Evolutionary conservation across 495 filamentous ascomycete genomes (phyloP).

Genomic region (Neurospora sp.): DNA sequence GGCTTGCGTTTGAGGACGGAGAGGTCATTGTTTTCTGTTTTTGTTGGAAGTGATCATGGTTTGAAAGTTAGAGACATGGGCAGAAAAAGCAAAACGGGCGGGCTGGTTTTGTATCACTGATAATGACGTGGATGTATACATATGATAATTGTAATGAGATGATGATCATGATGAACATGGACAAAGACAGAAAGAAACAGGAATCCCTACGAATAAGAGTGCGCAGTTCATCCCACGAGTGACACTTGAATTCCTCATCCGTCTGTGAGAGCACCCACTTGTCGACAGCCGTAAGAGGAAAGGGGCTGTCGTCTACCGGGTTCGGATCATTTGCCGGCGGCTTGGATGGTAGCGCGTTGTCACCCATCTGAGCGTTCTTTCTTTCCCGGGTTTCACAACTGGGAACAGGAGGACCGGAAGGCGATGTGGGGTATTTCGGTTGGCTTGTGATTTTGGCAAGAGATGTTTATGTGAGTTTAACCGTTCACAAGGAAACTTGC

Average conservation of each 20-base stretch:
- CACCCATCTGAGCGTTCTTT: slow-evolving; percentile 9
- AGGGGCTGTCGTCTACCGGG: slow-evolving; percentile 10
- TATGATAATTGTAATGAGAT: background rate
- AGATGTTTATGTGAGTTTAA: background rate
- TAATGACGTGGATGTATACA: background rate
- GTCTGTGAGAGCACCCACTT: slow-evolving; percentile 54
- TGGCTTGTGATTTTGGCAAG: background rate
- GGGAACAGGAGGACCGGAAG: background rate
- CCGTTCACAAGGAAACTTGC: background rate
- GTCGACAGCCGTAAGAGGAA: slow-evolving; percentile 57
- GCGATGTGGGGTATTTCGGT: background rate
- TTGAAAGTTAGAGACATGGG: slow-evolving; percentile 3
- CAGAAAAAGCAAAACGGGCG: background rate
- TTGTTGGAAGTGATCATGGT: slow-evolving; percentile 4
- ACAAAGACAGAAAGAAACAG: slow-evolving; percentile 2
- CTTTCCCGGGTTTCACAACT: background rate
- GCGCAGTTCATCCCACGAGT: slow-evolving; percentile 60
- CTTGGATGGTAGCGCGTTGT: slow-evolving; percentile 2
- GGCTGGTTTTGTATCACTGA: background rate
- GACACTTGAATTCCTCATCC: slow-evolving; percentile 57
- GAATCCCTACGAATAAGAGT: slow-evolving; percentile 52
- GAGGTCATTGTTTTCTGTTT: slow-evolving; percentile 57
- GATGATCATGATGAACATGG: background rate
- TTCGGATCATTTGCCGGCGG: background rate
- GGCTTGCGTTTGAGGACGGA: slow-evolving; percentile 69